Conservation (phyloP, 73 alveolate genomes). For the Paraurostyla sp. region DNA sequence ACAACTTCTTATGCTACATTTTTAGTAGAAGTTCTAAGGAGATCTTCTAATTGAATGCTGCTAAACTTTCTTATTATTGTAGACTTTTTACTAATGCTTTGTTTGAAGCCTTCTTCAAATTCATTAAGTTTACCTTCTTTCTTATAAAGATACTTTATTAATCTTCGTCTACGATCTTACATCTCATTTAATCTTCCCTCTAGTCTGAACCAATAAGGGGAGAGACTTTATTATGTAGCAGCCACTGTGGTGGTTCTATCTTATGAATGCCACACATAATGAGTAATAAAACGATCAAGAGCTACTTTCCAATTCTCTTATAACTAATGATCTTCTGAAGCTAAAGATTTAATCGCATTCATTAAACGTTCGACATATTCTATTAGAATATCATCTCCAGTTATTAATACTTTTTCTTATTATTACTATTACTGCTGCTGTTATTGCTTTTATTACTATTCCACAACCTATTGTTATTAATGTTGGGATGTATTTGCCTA, state of each 20-base stretch:
- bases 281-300: constrained; percentile 69
- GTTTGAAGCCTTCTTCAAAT: constrained; percentile 69
- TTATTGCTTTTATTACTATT: neutral
- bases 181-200: constrained; percentile 70
- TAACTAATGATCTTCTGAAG: neutral
- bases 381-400: constrained; percentile 76
- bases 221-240: neutral
- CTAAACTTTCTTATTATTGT: constrained; percentile 58
- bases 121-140: constrained; percentile 76
- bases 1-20: constrained; percentile 72
- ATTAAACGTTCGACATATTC: constrained; percentile 70
- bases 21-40: constrained; percentile 61
- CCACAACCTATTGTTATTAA: neutral
- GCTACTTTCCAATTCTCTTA: constrained; percentile 54
- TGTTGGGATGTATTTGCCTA: neutral
- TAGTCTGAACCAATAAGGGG: constrained; percentile 55
- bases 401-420: constrained; percentile 70
- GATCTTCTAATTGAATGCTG: constrained; percentile 48
- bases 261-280: constrained; percentile 67
- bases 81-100: constrained; percentile 67
- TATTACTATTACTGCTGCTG: neutral
- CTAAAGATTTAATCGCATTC: constrained; percentile 28
- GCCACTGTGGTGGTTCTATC: constrained; percentile 3
- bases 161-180: constrained; percentile 69
- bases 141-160: constrained; percentile 50